A percentile compares a stretch with the other conserved stretches of the same genome.
phyloP scores from a whole-genome alignment of 2,329 filamentous ascomycete genomes.

The Nannizziopsis barbatae region DNA sequence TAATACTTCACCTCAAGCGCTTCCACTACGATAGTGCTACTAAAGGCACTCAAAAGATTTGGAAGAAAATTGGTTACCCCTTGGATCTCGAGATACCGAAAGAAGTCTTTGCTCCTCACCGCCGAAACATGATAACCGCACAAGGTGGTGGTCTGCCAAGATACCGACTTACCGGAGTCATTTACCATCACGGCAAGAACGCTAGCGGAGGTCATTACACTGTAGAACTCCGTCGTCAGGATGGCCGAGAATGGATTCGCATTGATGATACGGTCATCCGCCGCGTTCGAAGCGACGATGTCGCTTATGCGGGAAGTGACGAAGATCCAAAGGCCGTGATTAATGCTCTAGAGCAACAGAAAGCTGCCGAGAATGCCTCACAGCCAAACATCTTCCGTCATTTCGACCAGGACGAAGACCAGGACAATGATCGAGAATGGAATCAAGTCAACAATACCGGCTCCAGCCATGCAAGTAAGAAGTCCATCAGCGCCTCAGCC shows the following conservation, averaged over 20 bases:
- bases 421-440: conserved; percentile 57
- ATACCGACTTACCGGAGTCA: conserved; percentile 77
- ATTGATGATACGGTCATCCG: conserved; percentile 88
- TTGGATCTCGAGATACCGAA: conserved; percentile 87
- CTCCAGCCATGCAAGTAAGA: conserved; percentile 46
- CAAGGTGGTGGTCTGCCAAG: conserved; percentile 62
- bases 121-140: conserved; percentile 53
- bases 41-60: conserved; percentile 83
- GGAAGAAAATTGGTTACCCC: conserved; percentile 95
- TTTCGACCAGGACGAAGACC: conserved; percentile 54
- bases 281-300: conserved; percentile 74
- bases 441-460: conserved; percentile 64
- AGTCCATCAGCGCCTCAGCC: conserved; percentile 54
- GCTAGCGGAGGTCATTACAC: conserved; percentile 95
- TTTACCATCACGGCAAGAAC: conserved; percentile 96
- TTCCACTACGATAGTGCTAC: conserved; percentile 88
- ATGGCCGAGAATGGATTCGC: conserved; percentile 90
- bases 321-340: conserved; percentile 62
- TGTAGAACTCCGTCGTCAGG: conserved; percentile 88
- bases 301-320: conserved; percentile 73
- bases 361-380: conserved; percentile 29
- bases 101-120: conserved; percentile 71
- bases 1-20: conserved; percentile 91
- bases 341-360: conserved; percentile 53
- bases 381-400: conserved; percentile 65